These are phyloP conservation scores for Flaveria ramosissima DNA, from an alignment of 129 eudicot species.

Conservation along the genomic window DNA sequence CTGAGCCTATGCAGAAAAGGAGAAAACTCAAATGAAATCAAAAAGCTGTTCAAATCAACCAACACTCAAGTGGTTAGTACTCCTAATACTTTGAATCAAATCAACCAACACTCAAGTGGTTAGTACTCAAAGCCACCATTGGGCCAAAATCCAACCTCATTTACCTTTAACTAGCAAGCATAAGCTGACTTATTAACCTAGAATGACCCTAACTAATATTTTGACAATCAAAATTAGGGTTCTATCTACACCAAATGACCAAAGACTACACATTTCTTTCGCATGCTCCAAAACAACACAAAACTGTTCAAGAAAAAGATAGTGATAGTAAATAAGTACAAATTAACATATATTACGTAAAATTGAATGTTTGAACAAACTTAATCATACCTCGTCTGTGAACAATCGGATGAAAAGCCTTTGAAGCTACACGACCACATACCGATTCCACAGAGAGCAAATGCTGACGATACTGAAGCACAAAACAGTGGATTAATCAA, in stretches of 20 bases:
- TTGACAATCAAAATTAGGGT: conserved; percentile 15
- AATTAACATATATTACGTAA: too few relatives aligned
- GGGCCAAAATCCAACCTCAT: neutral
- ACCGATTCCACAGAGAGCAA: conserved; percentile 30
- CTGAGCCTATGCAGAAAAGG: neutral
- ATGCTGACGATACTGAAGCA: conserved; percentile 38
- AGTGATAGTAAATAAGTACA: too few relatives aligned
- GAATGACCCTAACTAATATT: neutral
- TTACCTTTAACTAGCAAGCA: neutral
- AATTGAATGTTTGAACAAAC: neutral
- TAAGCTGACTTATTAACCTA: conserved; percentile 6
- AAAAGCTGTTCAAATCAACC: too few relatives aligned
- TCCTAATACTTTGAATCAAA: too few relatives aligned
- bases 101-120: too few relatives aligned
- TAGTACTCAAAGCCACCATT: neutral
- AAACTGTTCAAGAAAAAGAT: too few relatives aligned
- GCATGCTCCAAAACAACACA: neutral
- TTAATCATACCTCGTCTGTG: conserved; percentile 29
- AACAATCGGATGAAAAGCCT: conserved; percentile 21
- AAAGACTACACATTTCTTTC: neutral
- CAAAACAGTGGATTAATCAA: conserved; percentile 8
- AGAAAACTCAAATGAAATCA: neutral
- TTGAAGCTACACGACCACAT: conserved; percentile 25
- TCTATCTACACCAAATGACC: neutral
- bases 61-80: neutral